Base-by-base conservation (phyloP, 1,284 basidiomycete genomes). In the Mycosarcoma mackinlayi region DNA sequence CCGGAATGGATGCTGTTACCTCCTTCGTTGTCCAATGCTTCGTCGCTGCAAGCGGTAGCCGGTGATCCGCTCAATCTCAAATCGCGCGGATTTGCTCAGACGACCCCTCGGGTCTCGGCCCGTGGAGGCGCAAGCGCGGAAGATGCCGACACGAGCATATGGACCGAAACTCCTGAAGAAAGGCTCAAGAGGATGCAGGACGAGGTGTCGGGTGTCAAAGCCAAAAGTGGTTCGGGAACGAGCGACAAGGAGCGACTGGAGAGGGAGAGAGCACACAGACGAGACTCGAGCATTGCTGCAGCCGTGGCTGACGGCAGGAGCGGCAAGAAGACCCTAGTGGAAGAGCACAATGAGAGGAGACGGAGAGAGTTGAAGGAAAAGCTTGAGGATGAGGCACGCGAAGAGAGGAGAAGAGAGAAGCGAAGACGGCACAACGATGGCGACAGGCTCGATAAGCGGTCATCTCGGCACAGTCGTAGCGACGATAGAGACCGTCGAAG, bases 111-210 rank as follows among this genome's bases (percentile, higher is more conserved):
- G 13, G 77, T 60, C 13, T 75, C 46, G 31, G 70, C 57, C 5
- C 56, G 57, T 3, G 62, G 62, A 0, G 55, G 30, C 4, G 46
- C 55, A 14, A 44, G 34, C 8, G 53, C 33, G 3, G 57, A 57
- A 33, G 59, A 70, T 23, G 53, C 41, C 3, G 69, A 78, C 23
- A 65, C 50, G 44, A 72, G 63, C 10, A 27, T 73, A 1, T 79
- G 77, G 77, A 78, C 74, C 6, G 77, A 79, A 48, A 78, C 72
- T 18, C 76, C 76, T 2, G 64, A 72, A 27, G 57, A 78, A 37
- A 46, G 72, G 14, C 23, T 49, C 21, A 47, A 73, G 44, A 63
- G 77, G 3, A 57, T 76, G 50, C 61, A 58, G 48, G 52, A 65
- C 9, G 53, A 75, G 25, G 68, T 64, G 8, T 40, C 55, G 14